Evolutionary conservation across 2,329 filamentous ascomycete genomes (phyloP).

Genomic region (Aspergillus sojae): DNA sequence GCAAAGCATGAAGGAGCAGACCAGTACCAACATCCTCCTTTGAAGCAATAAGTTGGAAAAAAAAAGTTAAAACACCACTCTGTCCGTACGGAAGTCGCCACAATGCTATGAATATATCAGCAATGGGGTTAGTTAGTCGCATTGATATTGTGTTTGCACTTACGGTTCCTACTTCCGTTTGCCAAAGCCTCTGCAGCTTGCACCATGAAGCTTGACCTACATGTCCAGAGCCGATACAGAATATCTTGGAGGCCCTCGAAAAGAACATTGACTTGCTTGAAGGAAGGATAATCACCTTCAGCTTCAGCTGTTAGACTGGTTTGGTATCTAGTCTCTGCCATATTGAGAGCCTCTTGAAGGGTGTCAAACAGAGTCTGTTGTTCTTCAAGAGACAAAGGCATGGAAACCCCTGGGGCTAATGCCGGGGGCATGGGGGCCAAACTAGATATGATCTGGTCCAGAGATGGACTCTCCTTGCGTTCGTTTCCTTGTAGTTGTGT

Average conservation of each 20-base stretch:
- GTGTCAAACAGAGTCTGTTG: slow-evolving; percentile 37
- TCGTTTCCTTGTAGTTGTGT: neutral
- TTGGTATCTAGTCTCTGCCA: slow-evolving; percentile 27
- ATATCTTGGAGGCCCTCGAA: slow-evolving; percentile 32
- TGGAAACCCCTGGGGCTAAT: slow-evolving; percentile 21
- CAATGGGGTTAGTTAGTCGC: neutral
- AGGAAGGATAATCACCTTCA: slow-evolving; percentile 30
- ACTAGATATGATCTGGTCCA: slow-evolving; percentile 29
- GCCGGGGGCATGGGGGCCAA: slow-evolving; percentile 24
- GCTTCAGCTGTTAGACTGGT: slow-evolving; percentile 27
- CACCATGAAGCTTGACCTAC: slow-evolving; percentile 37
- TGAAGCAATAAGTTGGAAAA: slow-evolving; percentile 41
- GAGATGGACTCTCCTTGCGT: slow-evolving; percentile 27
- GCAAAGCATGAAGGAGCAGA: slow-evolving; percentile 44
- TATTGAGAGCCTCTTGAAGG: slow-evolving; percentile 35
- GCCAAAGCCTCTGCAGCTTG: slow-evolving; percentile 43
- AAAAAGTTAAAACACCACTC: slow-evolving; percentile 45
- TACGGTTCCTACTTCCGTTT: slow-evolving; percentile 47
- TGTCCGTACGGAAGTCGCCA: slow-evolving; percentile 45
- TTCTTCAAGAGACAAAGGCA: slow-evolving; percentile 28
- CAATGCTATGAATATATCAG: slow-evolving; percentile 31
- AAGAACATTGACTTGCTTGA: slow-evolving; percentile 31
- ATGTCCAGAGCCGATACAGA: slow-evolving; percentile 41
- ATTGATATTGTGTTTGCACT: slow-evolving; percentile 21
- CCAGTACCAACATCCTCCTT: slow-evolving; percentile 30